Base-by-base conservation (phyloP, 1,284 basidiomycete species). In the Lentinus polychrous region DNA sequence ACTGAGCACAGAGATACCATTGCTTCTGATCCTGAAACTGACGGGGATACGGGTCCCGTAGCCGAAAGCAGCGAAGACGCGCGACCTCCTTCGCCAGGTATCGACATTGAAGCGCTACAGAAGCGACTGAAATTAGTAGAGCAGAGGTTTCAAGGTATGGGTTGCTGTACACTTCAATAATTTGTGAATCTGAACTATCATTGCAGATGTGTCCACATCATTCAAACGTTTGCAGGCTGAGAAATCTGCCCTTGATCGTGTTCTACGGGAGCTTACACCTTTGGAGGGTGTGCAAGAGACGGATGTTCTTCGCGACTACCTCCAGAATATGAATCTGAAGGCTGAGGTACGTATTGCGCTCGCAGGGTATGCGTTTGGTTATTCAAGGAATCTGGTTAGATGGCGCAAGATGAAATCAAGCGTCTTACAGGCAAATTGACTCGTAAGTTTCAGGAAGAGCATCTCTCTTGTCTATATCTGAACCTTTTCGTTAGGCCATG, bases 221-320 rank as follows among this genome's bases (percentile, higher is more conserved):
- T 87, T 86, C 69, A 85, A 86, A 61, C 71, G 76, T 52, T 66
- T 90, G 18, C 86, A 86, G 54, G 75, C 78, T 0, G 85, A 87
- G 63, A 84, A 83, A 57, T 61, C 69, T 18, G 81, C 81, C 5
- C 83, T 81, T n/a, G 87, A 92, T 60, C 66, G 69, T 24, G 66
- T 91, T 2, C 64, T 95, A 40, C 74, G 70, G n/a, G 87, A 90
- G 52, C 62, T 86, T 4, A 89, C 89, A 0, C 83, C 90, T 0
- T 59, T 92, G 2, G 76, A 84, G 54, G 79, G 78, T 17, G 71
- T 86, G 10, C 69, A 74, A 32, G 86, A 94, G 55, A 61, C 70
- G 3, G 75, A 80, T 46, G 83, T 79, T 6, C 68, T 96, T 31
- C 79, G 82, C 22, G 83, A 87, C 44, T 89, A 86, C 68, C 67